phyloP scores from a whole-genome alignment of 116 monocot genomes.

The Dioscorea cayenensis region DNA sequence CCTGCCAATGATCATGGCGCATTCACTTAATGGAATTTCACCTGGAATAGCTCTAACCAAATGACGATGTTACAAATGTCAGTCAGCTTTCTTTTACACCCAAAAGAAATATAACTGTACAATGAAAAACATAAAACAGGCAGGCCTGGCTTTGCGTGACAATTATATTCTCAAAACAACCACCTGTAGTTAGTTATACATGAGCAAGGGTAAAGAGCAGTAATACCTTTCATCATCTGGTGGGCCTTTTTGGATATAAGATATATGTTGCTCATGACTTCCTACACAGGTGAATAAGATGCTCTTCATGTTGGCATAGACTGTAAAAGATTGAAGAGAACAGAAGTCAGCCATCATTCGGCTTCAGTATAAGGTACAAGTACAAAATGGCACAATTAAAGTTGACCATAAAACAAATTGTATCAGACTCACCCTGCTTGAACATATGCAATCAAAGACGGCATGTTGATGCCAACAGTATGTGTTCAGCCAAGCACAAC shows the following conservation, averaged over 20 bases:
- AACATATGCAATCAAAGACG: not conserved
- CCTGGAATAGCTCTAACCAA: no score
- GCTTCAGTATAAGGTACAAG: no score
- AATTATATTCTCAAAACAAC: no score
- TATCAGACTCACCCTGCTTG: not conserved
- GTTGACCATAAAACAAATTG: not conserved
- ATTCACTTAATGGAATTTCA: no score
- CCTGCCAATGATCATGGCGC: no score
- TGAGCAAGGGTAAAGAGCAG: not conserved
- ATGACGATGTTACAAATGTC: no score
- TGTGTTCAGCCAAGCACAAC: not conserved
- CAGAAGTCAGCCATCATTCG: no score
- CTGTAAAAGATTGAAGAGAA: not conserved
- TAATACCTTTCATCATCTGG: not conserved
- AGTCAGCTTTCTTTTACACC: no score
- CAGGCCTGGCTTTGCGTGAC: no score
- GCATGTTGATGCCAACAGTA: not conserved
- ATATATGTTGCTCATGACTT: not conserved
- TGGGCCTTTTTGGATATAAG: not conserved
- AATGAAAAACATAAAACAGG: no score
- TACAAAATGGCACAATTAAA: not conserved
- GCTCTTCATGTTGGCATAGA: not conserved
- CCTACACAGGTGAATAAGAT: not conserved
- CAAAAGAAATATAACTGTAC: no score
- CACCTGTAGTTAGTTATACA: not conserved